A percentile compares a stretch with the other conserved stretches of the same genome.
These are phyloP conservation scores for Ganoderma sinense DNA, from an alignment of 1,284 basidiomycete species.

Conservation along the genomic window DNA sequence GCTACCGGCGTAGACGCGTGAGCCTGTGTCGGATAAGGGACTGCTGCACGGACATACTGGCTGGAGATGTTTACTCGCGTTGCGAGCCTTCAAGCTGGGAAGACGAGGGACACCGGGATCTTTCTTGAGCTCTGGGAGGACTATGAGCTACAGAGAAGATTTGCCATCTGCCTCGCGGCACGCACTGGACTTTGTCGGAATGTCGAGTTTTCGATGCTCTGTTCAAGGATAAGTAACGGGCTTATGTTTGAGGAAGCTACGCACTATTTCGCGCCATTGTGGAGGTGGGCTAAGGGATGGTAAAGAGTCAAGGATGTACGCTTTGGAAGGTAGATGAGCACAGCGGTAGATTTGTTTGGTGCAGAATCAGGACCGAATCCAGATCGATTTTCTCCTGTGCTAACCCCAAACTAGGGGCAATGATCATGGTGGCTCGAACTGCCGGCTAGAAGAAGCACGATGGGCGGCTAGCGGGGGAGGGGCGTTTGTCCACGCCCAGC, in stretches of 20 bases:
- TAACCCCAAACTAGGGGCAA: slow-evolving; percentile 2
- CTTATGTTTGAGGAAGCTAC: slow-evolving; percentile 28
- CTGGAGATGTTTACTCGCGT: slow-evolving; percentile 60
- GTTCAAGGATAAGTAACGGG: slow-evolving; percentile 13
- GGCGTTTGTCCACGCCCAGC: neutral
- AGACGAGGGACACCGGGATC: slow-evolving; percentile 85
- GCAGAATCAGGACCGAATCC: too few relatives aligned
- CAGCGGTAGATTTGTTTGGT: too few relatives aligned
- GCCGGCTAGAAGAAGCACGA: neutral
- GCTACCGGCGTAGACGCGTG: slow-evolving; percentile 14
- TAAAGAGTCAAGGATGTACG: neutral
- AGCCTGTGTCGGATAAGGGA: neutral
- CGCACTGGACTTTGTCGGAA: slow-evolving; percentile 66
- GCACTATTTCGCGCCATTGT: slow-evolving; percentile 67
- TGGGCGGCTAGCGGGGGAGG: neutral
- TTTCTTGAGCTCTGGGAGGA: slow-evolving; percentile 73
- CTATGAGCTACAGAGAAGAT: slow-evolving; percentile 6
- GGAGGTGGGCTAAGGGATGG: neutral
- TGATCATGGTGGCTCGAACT: neutral
- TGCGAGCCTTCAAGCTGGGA: slow-evolving; percentile 69
- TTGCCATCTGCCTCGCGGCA: slow-evolving; percentile 2
- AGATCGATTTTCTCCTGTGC: neutral
- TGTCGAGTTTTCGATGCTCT: slow-evolving; percentile 53
- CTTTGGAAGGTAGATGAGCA: neutral
- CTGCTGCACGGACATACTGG: slow-evolving; percentile 37